These are phyloP conservation scores for Cladobotryum protrusum DNA, from an alignment of 2,329 filamentous ascomycete genomes.

Conservation along the genomic window DNA sequence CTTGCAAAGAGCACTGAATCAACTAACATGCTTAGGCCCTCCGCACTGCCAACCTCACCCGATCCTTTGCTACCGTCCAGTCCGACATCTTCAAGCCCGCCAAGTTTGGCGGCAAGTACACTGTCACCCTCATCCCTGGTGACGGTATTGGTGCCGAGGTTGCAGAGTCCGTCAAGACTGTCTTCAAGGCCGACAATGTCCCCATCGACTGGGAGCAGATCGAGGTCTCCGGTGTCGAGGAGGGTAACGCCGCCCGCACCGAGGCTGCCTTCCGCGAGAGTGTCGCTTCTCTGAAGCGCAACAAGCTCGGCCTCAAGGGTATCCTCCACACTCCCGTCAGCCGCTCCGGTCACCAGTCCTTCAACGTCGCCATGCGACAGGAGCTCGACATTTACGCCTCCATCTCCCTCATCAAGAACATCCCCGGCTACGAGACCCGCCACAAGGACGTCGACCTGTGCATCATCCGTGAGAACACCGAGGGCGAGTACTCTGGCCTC, in stretches of 20 bases:
- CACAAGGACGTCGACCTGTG: conserved; percentile 96
- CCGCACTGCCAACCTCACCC: conserved; percentile 44
- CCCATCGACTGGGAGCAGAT: conserved; percentile 99
- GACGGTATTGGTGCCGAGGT: conserved; percentile 98
- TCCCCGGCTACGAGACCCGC: conserved; percentile 94
- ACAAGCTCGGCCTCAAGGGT: conserved; percentile 98
- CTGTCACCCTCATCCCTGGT: conserved; percentile 95
- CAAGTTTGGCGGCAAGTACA: conserved; percentile 99
- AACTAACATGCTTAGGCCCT: conserved; percentile 38
- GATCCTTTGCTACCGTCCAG: conserved; percentile 73
- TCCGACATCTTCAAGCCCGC: conserved; percentile 98
- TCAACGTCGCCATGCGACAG: conserved; percentile 98
- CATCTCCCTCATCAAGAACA: conserved; percentile 98
- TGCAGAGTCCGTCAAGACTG: conserved; percentile 94
- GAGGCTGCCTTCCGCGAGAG: conserved; percentile 95
- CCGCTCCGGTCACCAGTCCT: conserved; percentile 94
- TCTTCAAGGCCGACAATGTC: conserved; percentile 99
- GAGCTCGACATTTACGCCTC: conserved; percentile 99
- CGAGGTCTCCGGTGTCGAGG: conserved; percentile 86
- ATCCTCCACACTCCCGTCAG: conserved; percentile 97
- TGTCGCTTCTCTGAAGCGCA: conserved; percentile 90
- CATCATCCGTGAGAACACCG: conserved; percentile 99
- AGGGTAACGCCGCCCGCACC: conserved; percentile 70
- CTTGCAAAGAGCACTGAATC: conserved; percentile 19
- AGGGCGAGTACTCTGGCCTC: conserved; percentile 98